These are phyloP conservation scores for Ophiostoma perfectum DNA, from an alignment of 2,329 filamentous ascomycete species.

Conservation along the genomic window DNA sequence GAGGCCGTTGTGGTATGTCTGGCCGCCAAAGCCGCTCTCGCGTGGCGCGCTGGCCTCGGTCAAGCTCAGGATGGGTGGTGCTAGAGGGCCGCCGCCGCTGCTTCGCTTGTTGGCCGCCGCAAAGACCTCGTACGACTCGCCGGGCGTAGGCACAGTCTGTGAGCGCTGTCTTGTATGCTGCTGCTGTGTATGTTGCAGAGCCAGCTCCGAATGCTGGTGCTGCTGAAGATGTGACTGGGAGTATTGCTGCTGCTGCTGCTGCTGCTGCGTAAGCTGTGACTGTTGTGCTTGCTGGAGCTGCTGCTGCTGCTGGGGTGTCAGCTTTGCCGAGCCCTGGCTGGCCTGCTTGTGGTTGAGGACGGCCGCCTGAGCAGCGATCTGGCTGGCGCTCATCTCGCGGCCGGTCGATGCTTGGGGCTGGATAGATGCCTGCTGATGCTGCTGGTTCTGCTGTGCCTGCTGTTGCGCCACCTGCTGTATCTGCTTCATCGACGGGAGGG, in stretches of 20 bases:
- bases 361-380: slow-evolving; percentile 74
- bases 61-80: slow-evolving; percentile 57
- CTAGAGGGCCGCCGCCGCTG: slow-evolving; percentile 48
- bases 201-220: slow-evolving; percentile 39
- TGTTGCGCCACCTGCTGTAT: slow-evolving; percentile 50
- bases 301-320: slow-evolving; percentile 31
- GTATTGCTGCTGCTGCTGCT: slow-evolving; percentile 41
- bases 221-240: slow-evolving; percentile 40
- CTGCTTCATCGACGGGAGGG: slow-evolving; percentile 56
- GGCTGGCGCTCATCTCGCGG: slow-evolving; percentile 56
- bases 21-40: slow-evolving; percentile 49
- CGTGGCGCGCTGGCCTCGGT: slow-evolving; percentile 60
- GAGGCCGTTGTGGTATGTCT: slow-evolving; percentile 56
- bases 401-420: slow-evolving; percentile 24
- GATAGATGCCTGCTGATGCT: slow-evolving; percentile 18
- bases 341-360: slow-evolving; percentile 58
- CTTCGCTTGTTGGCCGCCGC: slow-evolving; percentile 39
- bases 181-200: slow-evolving; percentile 30
- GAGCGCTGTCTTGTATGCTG: slow-evolving; percentile 60
- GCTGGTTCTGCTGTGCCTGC: slow-evolving; percentile 34
- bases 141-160: slow-evolving; percentile 62
- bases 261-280: slow-evolving; percentile 43
- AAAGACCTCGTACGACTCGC: slow-evolving; percentile 38
- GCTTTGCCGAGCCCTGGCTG: slow-evolving; percentile 16
- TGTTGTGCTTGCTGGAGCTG: slow-evolving; percentile 51